Evolutionary conservation across 768 basidiomycete genomes (phyloP).

Genomic region (Trametes meyenii): DNA sequence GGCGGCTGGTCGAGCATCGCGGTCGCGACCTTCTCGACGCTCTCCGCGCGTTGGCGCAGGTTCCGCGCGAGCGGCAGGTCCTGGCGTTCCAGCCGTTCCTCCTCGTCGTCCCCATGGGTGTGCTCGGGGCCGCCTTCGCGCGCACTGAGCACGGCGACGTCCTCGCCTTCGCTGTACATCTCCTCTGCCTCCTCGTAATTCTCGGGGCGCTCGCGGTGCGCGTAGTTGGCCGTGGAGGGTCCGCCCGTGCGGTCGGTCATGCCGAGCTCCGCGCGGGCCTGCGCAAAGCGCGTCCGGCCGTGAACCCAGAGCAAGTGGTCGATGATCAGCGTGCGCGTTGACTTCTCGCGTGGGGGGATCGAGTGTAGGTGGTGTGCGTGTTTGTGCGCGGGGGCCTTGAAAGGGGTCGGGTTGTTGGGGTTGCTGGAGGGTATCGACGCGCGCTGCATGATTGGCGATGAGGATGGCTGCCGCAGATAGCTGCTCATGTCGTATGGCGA

Average conservation of each 20-base stretch:
- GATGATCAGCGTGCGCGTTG: slow-evolving; percentile 84
- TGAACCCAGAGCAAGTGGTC: slow-evolving; percentile 90
- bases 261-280: slow-evolving; percentile 82
- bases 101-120: slow-evolving; percentile 59
- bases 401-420: slow-evolving; percentile 36
- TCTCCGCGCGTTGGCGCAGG: slow-evolving; percentile 74
- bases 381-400: slow-evolving; percentile 79
- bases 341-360: slow-evolving; percentile 86
- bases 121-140: slow-evolving; percentile 54
- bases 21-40: slow-evolving; percentile 79
- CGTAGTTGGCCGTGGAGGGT: slow-evolving; percentile 57
- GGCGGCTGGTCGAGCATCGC: slow-evolving; percentile 84
- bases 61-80: slow-evolving; percentile 63
- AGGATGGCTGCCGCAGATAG: slow-evolving; percentile 26
- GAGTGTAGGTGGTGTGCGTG: slow-evolving; percentile 88
- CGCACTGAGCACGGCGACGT: slow-evolving; percentile 45
- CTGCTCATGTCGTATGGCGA: slow-evolving; percentile 23
- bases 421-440: slow-evolving; percentile 20
- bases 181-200: slow-evolving; percentile 79
- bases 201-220: slow-evolving; percentile 70
- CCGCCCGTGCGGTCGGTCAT: slow-evolving; percentile 85
- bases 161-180: slow-evolving; percentile 64
- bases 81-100: slow-evolving; percentile 56
- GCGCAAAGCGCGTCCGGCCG: slow-evolving; percentile 76
- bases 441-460: slow-evolving; percentile 28